These are phyloP conservation scores for Penicillium sp. DNA, from an alignment of 2,329 filamentous ascomycete genomes.

Conservation along the genomic window DNA sequence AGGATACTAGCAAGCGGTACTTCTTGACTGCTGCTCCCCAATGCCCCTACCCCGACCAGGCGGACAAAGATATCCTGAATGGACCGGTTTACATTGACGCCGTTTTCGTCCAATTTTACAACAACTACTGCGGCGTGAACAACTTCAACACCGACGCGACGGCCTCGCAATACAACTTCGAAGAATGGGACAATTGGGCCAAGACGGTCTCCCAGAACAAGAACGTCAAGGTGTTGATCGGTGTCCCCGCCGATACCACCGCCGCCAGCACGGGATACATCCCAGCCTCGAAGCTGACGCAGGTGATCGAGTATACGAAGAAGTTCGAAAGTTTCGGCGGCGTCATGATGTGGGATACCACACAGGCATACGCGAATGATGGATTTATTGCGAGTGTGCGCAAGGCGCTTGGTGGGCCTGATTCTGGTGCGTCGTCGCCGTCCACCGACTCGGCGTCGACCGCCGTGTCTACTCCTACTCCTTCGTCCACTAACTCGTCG, in stretches of 20 bases:
- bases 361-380: conserved; percentile 61
- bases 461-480: conserved; percentile 29
- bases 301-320: conserved; percentile 59
- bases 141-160: conserved; percentile 53
- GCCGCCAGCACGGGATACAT: conserved; percentile 62
- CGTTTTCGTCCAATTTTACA: conserved; percentile 69
- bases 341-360: conserved; percentile 71
- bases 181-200: conserved; percentile 69
- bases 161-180: conserved; percentile 64
- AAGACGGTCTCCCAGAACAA: conserved; percentile 60
- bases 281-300: conserved; percentile 50
- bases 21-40: conserved; percentile 69
- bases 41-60: conserved; percentile 67
- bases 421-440: conserved; percentile 51
- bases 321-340: conserved; percentile 65
- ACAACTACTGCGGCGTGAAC: conserved; percentile 66
- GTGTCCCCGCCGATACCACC: conserved; percentile 59
- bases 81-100: conserved; percentile 62
- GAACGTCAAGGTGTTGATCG: conserved; percentile 64
- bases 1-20: conserved; percentile 56
- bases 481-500: conserved; percentile 34
- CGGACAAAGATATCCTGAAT: conserved; percentile 61
- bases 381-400: conserved; percentile 58
- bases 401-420: conserved; percentile 45
- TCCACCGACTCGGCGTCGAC: conserved; percentile 31